Evolutionary conservation across 1,139 yeast species (phyloP).

Genomic region (Zygosaccharomyces sapae): DNA sequence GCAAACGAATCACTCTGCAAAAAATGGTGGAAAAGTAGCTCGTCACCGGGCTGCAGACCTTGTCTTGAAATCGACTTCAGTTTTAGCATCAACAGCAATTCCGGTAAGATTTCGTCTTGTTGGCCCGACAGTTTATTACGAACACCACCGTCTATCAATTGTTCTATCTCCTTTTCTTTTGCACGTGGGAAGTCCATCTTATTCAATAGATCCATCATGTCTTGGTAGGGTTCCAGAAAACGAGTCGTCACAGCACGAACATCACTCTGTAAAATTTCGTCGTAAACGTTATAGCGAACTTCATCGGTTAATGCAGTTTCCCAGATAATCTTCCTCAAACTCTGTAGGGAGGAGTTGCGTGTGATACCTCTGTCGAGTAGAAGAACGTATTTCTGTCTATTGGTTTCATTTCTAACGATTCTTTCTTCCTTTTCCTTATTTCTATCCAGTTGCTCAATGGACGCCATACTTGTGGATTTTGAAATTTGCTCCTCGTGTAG

Average conservation of each 20-base stretch:
- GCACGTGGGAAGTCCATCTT: constrained; percentile 29
- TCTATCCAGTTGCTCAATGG: constrained; percentile 36
- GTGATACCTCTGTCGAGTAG: constrained; percentile 31
- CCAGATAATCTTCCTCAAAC: constrained; percentile 42
- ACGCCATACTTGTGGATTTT: constrained; percentile 39
- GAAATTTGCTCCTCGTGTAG: constrained; percentile 44
- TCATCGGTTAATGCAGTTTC: constrained; percentile 39
- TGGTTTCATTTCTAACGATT: constrained; percentile 37
- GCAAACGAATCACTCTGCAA: constrained; percentile 22
- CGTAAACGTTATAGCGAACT: constrained; percentile 37
- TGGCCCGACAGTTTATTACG: constrained; percentile 21
- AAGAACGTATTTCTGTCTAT: constrained; percentile 34
- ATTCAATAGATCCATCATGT: constrained; percentile 31
- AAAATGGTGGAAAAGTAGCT: constrained; percentile 32
- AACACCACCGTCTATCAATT: constrained; percentile 25
- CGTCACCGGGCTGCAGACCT: constrained; percentile 35
- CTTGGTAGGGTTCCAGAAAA: constrained; percentile 32
- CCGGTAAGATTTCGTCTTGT: constrained; percentile 16
- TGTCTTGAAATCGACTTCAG: constrained; percentile 32
- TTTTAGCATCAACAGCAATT: constrained; percentile 27
- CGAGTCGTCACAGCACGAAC: constrained; percentile 27
- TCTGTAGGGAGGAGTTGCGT: constrained; percentile 38
- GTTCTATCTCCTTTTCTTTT: constrained; percentile 33
- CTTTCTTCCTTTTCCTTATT: constrained; percentile 34
- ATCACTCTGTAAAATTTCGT: constrained; percentile 30